Base-by-base conservation (phyloP, 805 yeast genomes). In the Wickerhamiella hasegawae region DNA sequence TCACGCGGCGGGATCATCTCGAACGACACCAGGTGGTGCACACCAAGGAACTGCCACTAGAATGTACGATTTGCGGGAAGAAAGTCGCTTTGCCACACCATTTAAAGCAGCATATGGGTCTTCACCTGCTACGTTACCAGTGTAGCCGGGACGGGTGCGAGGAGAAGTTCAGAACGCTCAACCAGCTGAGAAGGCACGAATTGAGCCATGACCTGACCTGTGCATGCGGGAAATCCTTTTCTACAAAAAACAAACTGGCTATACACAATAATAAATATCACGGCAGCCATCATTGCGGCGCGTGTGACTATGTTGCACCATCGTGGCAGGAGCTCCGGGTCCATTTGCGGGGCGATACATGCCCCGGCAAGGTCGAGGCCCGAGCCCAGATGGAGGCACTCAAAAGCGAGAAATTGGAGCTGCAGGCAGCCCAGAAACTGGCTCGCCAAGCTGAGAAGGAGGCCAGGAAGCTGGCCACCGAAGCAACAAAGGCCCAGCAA, bases 1-100 rank as follows among this genome's bases (percentile, higher is more conserved):
- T 83, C 49, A 61, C 71, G 14, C 65, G 94, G 35, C 78, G 76
- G 42, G 71, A 80, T n/a, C 96, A 87, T 58, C 58, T 87, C 28
- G 68, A 72, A 34, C 69, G 82, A 19, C 98, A 90, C 52, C 42
- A 61, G 35, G 53, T 77, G 18, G 71, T 82, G 15, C 95, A 85
- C 17, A 42, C 62, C 2, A 63, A 60, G 1, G 68, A 65, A 3
- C 80, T 78, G 46, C 94, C 94, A 0, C 73, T 67, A 49, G 68
- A 65, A 28, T 85, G 97, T 49, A 54, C 71, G 0, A 52, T 65
- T 1, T 90, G 98, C 52, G 75, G 76, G 1, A 84, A 83, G 54
- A 94, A 94, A 3, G 76, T 80, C 34, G 76, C 74, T 35, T 68
- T 94, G 0, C 54, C 53, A 34, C 97, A 90, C 57, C 96, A 85